Conservation (phyloP, 2,329 filamentous ascomycete genomes). For the Pseudocercospora fijiensis region DNA sequence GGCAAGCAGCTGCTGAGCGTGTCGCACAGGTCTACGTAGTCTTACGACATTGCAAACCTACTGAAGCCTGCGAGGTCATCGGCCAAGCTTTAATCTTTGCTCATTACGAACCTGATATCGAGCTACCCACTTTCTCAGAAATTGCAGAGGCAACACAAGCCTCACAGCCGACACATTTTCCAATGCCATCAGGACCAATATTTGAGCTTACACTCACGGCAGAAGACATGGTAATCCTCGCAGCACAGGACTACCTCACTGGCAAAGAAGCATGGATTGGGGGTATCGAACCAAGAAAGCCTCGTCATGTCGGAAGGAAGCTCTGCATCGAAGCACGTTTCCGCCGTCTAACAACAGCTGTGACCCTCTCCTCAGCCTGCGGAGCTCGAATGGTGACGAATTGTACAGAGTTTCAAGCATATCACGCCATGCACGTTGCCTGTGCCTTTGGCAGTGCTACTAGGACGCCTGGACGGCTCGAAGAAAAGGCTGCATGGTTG, state of each 20-base stretch:
- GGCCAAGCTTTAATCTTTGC: not conserved
- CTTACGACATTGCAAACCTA: not conserved
- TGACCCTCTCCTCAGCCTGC: not conserved
- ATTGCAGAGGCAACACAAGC: not conserved
- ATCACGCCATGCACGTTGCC: not conserved
- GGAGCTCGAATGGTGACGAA: not conserved
- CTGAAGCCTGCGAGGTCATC: not conserved
- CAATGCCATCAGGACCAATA: not conserved
- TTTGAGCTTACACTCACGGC: not conserved
- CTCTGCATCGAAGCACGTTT: not conserved
- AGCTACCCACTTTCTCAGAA: not conserved
- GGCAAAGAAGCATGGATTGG: not conserved
- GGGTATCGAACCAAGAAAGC: not conserved
- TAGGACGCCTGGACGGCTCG: not conserved
- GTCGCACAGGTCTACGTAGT: not conserved
- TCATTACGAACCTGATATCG: not conserved
- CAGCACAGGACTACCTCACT: not conserved
- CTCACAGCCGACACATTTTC: not conserved
- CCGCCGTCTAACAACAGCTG: not conserved
- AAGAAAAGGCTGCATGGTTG: not conserved
- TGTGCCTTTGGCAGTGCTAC: not conserved
- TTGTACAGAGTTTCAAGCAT: not conserved
- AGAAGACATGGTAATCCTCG: not conserved
- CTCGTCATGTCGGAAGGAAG: not conserved
- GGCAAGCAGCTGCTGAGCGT: not conserved